Evolutionary conservation across 306 rosid genomes (phyloP).

Genomic region (Cicer arietinum): DNA sequence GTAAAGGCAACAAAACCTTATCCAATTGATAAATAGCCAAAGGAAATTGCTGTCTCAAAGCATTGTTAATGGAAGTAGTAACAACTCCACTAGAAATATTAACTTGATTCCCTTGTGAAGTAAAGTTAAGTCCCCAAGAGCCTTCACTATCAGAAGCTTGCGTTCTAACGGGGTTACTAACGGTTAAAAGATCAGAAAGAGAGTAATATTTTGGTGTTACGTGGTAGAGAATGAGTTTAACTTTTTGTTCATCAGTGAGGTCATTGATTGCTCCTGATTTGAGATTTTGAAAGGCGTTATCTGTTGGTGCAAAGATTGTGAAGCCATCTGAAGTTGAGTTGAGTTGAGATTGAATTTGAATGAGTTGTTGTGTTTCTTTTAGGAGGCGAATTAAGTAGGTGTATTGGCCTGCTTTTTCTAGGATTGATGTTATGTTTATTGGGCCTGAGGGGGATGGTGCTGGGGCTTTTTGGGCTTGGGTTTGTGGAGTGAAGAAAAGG

Average conservation of each 20-base stretch:
- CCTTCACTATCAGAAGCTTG: slow-evolving; percentile 53
- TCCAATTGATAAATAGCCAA: slow-evolving; percentile 68
- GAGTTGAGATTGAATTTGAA: slow-evolving; percentile 67
- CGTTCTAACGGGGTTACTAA: slow-evolving; percentile 81
- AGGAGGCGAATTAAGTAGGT: slow-evolving; percentile 61
- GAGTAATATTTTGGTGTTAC: slow-evolving; percentile 68
- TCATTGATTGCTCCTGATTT: slow-evolving; percentile 62
- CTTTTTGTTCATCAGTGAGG: slow-evolving; percentile 57
- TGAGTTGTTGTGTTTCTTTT: slow-evolving; percentile 52
- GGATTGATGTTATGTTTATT: slow-evolving; percentile 65
- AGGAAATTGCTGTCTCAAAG: slow-evolving; percentile 62
- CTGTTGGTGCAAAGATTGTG: slow-evolving; percentile 82
- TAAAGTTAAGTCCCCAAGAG: slow-evolving; percentile 73
- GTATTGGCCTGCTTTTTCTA: slow-evolving; percentile 68
- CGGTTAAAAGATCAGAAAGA: slow-evolving; percentile 53
- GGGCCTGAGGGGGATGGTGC: slow-evolving; percentile 62
- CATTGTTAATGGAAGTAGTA: slow-evolving; percentile 56
- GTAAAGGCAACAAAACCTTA: slow-evolving; percentile 66
- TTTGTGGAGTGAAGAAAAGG: slow-evolving; percentile 37
- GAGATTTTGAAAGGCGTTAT: slow-evolving; percentile 80
- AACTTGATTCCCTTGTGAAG: slow-evolving; percentile 72
- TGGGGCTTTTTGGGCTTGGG: slow-evolving; percentile 61
- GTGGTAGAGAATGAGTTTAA: slow-evolving; percentile 67
- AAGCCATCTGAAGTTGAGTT: slow-evolving; percentile 66
- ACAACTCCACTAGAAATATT: slow-evolving; percentile 71